phyloP scores from a whole-genome alignment of 225 moss, liverwort and hornwort genomes.

The Bryoerythrophyllum caledonicum region DNA sequence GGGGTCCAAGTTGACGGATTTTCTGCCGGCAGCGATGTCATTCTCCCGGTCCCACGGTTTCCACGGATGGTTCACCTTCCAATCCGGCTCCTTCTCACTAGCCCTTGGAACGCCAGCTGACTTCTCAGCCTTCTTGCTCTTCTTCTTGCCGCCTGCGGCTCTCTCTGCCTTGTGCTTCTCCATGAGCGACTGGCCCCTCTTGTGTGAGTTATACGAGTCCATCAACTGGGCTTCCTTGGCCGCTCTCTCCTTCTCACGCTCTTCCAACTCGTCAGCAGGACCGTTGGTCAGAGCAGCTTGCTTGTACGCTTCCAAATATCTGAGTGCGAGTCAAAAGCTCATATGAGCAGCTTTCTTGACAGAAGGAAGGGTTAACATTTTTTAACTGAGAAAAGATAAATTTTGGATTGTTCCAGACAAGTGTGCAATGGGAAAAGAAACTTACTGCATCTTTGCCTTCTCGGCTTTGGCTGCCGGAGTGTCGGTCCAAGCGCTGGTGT shows the following conservation, averaged over 20 bases:
- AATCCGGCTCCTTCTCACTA: conserved; percentile 51
- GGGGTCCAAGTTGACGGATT: conserved; percentile 75
- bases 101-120: conserved; percentile 22
- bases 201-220: conserved; percentile 79
- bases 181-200: conserved; percentile 68
- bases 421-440: neutral
- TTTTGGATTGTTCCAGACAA: neutral
- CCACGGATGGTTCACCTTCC: conserved; percentile 86
- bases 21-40: conserved; percentile 79
- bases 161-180: conserved; percentile 70
- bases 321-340: conserved; percentile 31
- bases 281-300: conserved; percentile 78
- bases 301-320: conserved; percentile 91
- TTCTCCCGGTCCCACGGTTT: conserved; percentile 96
- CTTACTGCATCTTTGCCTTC: conserved; percentile 97
- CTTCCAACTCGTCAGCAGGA: conserved; percentile 44
- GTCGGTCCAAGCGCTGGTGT: conserved; percentile 93
- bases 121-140: conserved; percentile 36
- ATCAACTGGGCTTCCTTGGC: conserved; percentile 68
- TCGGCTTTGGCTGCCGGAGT: conserved; percentile 83
- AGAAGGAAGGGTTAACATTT: neutral
- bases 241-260: conserved; percentile 74
- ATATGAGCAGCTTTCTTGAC: conserved; percentile 11
- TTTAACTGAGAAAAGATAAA: neutral
- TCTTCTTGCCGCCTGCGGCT: conserved; percentile 57